These are phyloP conservation scores for Cladobotryum protrusum DNA, from an alignment of 2,329 filamentous ascomycete species.

Conservation along the genomic window DNA sequence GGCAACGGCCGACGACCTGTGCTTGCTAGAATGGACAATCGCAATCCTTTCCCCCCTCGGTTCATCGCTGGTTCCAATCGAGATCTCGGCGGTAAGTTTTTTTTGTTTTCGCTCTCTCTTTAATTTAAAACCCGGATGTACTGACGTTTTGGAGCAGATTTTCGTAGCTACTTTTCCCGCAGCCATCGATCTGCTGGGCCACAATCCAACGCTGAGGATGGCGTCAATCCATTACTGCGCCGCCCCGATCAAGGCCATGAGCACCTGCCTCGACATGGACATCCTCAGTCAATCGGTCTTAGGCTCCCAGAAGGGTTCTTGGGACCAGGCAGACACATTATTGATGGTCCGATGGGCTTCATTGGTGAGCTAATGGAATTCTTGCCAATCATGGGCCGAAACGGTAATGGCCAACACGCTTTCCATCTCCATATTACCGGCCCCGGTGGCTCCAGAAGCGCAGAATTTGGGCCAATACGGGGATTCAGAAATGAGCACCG, in stretches of 20 bases:
- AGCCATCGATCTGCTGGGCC: conserved; percentile 48
- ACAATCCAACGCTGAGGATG: conserved; percentile 64
- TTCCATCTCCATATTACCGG: conserved; percentile 56
- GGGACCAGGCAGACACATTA: conserved; percentile 28
- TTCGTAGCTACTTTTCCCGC: conserved; percentile 44
- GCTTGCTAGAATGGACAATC: conserved; percentile 33
- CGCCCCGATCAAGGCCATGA: conserved; percentile 46
- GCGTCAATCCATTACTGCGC: conserved; percentile 78
- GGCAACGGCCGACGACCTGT: conserved; percentile 36
- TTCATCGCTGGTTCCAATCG: conserved; percentile 50
- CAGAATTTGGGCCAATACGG: conserved; percentile 41
- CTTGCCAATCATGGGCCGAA: conserved; percentile 40
- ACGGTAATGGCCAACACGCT: conserved; percentile 42
- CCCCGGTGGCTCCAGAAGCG: conserved; percentile 37
- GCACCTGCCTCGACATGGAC: conserved; percentile 40
- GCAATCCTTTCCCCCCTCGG: conserved; percentile 54
- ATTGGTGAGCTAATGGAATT: conserved; percentile 52
- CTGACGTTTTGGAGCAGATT: conserved; percentile 30
- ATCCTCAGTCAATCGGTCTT: conserved; percentile 49
- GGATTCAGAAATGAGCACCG: conserved; percentile 42
- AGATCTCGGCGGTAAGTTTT: conserved; percentile 44
- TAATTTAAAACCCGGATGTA: conserved; percentile 4
- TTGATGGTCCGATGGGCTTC: conserved; percentile 48
- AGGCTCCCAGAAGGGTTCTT: conserved; percentile 43
- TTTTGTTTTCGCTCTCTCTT: background rate